Base-by-base conservation (phyloP, 2,329 filamentous ascomycete species). In the Phyllosticta citrichinensis region DNA sequence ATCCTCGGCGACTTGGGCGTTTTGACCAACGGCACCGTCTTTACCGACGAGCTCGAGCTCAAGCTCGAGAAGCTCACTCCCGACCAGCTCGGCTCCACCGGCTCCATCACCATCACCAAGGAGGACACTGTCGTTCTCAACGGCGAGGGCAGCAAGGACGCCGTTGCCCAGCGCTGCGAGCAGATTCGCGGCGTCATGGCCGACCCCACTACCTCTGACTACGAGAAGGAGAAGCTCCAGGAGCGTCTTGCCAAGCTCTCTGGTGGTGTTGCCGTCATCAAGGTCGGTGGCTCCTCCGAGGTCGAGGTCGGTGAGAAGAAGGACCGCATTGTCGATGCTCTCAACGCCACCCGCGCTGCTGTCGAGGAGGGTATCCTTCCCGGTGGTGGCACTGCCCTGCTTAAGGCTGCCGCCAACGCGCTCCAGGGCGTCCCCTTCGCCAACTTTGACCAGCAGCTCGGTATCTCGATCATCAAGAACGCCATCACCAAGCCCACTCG, bases 201-300 rank as follows among this genome's bases (percentile, higher is more conserved):
- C 65, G 94, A 99, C 80, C 88, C 93, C 67, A 87, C 84, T 69
- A 99, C 94, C 66, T 97, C 92, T 56, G 94, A 99, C 74, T 99
- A 99, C 80, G 94, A 99, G 86, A 97, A 97, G 86, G 94, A 99
- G 88, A 99, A 99, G 87, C 90, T 99, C 67, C 94, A 97, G 82
- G 94, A 99, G 83, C 94, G 94, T 80, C 89, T 99, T 64, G 94
- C 94, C 69, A 99, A 99, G 87, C 89, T 99, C 68, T 97, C 94
- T 68, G 94, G 94, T 66, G 94, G 94, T 84, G 94, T 99, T 70
- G 94, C 94, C 70, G 94, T 99, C 79, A 97, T 99, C 84, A 97
- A 96, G 85, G 94, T 99, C 65, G 94, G 94, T 71, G 94, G 94
- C 76, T 85, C 92, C 66, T 97, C 93, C 65, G 94, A 99, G 80